phyloP scores from a whole-genome alignment of 306 rosid species.

The Gastrolobium villosum region DNA sequence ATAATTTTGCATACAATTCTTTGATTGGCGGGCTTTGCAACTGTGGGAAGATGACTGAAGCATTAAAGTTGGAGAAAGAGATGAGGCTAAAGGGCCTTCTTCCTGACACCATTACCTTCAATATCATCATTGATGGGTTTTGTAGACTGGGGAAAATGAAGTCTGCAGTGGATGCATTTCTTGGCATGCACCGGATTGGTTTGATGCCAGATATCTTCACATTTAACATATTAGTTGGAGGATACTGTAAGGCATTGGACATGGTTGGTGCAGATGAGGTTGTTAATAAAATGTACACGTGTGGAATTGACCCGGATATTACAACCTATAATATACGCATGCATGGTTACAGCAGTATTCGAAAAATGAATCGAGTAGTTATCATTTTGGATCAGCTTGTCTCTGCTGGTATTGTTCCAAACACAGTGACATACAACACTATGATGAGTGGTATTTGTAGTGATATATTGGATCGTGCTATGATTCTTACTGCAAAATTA shows the following conservation, averaged over 20 bases:
- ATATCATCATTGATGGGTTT: constrained; percentile 73
- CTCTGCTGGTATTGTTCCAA: constrained; percentile 66
- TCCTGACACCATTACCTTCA: constrained; percentile 74
- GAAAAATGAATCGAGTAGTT: constrained; percentile 66
- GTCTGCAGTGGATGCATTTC: constrained; percentile 63
- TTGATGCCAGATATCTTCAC: constrained; percentile 72
- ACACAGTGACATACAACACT: constrained; percentile 75
- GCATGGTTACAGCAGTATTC: constrained; percentile 66
- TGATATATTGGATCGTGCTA: constrained; percentile 72
- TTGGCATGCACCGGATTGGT: constrained; percentile 65
- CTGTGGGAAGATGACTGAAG: constrained; percentile 64
- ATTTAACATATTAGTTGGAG: constrained; percentile 75
- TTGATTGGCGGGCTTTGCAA: constrained; percentile 72
- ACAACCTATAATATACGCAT: constrained; percentile 71
- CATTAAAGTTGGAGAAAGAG: constrained; percentile 67
- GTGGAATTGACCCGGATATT: constrained; percentile 78
- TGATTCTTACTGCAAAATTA: constrained; percentile 76
- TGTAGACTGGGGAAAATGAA: constrained; percentile 80
- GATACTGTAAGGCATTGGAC: constrained; percentile 77
- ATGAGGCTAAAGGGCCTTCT: constrained; percentile 75
- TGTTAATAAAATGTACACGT: constrained; percentile 58
- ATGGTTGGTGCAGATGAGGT: constrained; percentile 67
- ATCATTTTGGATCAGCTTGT: constrained; percentile 71
- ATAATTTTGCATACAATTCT: constrained; percentile 83
- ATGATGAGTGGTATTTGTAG: constrained; percentile 68